A percentile compares a stretch with the other conserved stretches of the same genome.
Conservation (phyloP, 306 rosid genomes). For the Geum urbanum region DNA sequence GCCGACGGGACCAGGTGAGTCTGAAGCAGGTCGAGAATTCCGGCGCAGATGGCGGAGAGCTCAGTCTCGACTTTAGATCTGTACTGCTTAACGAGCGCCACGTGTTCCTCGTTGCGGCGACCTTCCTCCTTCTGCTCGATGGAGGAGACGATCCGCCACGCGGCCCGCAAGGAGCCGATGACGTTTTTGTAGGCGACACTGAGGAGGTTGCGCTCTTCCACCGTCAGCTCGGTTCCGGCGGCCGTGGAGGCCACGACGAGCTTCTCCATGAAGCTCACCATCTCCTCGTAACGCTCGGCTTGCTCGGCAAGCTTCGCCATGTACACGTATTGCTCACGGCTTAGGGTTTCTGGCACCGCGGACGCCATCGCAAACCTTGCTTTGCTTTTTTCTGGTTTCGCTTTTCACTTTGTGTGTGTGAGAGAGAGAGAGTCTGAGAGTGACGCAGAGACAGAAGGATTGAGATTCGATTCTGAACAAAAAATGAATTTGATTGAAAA, state of each 20-base stretch:
- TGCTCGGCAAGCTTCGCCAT: slow-evolving; percentile 45
- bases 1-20: slow-evolving; percentile 39
- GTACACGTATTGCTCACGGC: slow-evolving; percentile 38
- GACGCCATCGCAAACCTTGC: slow-evolving; percentile 25
- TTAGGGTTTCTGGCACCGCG: slow-evolving; percentile 31
- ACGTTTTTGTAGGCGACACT: slow-evolving; percentile 43
- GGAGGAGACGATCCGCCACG: slow-evolving; percentile 41
- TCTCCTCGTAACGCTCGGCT: slow-evolving; percentile 49
- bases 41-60: slow-evolving; percentile 37
- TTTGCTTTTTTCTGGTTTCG: background rate
- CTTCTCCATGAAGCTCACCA: slow-evolving; percentile 45
- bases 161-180: slow-evolving; percentile 41
- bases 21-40: slow-evolving; percentile 30
- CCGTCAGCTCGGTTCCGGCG: slow-evolving; percentile 32
- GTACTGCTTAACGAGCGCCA: slow-evolving; percentile 33
- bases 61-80: slow-evolving; percentile 41
- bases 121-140: slow-evolving; percentile 47
- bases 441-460: slow-evolving; percentile 1
- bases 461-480: slow-evolving; percentile 16
- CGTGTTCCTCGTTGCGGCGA: slow-evolving; percentile 43
- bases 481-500: background rate
- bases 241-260: slow-evolving; percentile 31
- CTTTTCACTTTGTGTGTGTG: background rate
- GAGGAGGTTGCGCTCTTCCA: slow-evolving; percentile 43
- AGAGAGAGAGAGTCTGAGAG: background rate